Base-by-base conservation (phyloP, 805 yeast species). In the Zygotorulaspora danielsina region DNA sequence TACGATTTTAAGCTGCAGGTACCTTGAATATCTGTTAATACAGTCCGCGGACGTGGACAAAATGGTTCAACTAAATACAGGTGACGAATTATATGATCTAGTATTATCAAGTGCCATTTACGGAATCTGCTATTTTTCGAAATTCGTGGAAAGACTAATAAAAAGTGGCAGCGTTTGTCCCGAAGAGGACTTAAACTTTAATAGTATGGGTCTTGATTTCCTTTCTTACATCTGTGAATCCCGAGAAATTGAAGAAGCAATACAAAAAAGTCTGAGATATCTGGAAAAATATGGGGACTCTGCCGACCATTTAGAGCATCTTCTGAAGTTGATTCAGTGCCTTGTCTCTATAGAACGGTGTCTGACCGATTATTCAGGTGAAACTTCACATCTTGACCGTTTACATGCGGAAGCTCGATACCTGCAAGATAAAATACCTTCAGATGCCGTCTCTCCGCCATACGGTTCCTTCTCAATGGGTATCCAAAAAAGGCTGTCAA, bases 101-200 rank as follows among this genome's bases (percentile, higher is more conserved):
- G 76, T 79, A 2, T 62, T 82, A 33, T 65, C 72, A 30, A 63
- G 73, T 10, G 75, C 73, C 39, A 66, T 76, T 2, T 48, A 75
- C 7, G 85, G 81, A 2, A 49, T 79, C 5, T 61, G 78, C 35
- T 74, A 73, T 51, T 72, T 75, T 58, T 73, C 80, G 13, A 75
- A 74, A 15, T 63, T 72, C 42, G 52, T 59, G 10, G 63, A 69
- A 11, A 58, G 61, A 6, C 63, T 79, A 25, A 78, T 80, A 2
- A 64, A 64, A 36, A 65, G 71, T 5, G 80, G 79, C n/a, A 81
- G 78, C 6, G 64, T 82, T 8, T 76, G 74, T 46, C 87, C 83
- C 53, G 93, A 81, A 52, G 93, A 84, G 54, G 94, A 84, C 60
- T 63, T 84, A 21, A 78, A 79, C 40, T 74, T 82, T 1, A 75